Evolutionary conservation across 192 early-diverging fungal species (phyloP), one percentile per base, ranked within the genome.

Genomic region (Coemansia sp.): DNA sequence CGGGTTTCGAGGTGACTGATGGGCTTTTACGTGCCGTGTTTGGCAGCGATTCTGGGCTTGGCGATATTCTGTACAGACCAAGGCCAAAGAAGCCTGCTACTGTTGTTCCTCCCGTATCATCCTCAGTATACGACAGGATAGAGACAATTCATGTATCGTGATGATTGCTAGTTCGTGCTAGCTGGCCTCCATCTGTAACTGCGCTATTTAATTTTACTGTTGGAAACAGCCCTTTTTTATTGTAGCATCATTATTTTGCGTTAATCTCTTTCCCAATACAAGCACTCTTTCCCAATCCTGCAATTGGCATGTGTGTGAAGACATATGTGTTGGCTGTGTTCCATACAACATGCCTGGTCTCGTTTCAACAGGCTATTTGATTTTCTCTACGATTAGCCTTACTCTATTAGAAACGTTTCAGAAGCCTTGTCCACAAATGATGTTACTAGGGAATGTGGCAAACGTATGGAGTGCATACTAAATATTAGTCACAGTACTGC

Each of bases 51-150:
- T 71, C 80, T 4, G 80, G 80, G 0, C 66, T 82, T 10, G 68
- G 75, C 22, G 72, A 82, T n/a, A 82, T 82, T 10, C 55, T 82
- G 11, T 64, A 77, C 37, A 74, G 80, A 15, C 80, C 80, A 26
- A 71, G 80, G 1, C 80, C 80, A 2, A 82, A 82, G 45, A 82
- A 77, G 62, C 80, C 80, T 21, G 80, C 80, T 26, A 82, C 63
- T 21, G 74, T 68, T 7, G 69, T 76, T 11, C 73, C 73, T 4
- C 56, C 68, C 6, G 11, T 66, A 21, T 71, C 67, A 5, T 60
- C 66, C 10, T 26, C 51, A 22, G 51, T 13, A 8, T 54, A 54
- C 22, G 26, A 54, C 10, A 54, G 51, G 41, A 61, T 81, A 60
- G 67, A 75, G 41, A 79, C 66, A 10, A 59, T 49, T 5, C 55